Conservation (phyloP, 1,139 yeast genomes). For the Suhomyces ambrosiae region DNA sequence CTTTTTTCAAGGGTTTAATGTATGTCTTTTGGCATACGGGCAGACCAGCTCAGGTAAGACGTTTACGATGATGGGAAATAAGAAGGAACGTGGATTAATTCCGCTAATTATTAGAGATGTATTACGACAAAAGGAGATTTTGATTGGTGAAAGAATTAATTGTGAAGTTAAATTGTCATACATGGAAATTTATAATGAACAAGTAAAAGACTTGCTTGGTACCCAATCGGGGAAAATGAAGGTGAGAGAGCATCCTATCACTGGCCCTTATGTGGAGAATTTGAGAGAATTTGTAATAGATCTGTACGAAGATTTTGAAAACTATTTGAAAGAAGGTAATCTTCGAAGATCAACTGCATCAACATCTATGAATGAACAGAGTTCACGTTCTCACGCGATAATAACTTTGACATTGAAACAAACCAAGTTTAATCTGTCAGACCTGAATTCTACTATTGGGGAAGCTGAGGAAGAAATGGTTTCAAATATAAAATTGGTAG, state of each 20-base stretch:
- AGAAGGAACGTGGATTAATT: slow-evolving; percentile 56
- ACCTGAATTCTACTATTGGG: slow-evolving; percentile 33
- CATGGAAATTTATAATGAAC: slow-evolving; percentile 74
- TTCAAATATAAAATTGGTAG: slow-evolving; percentile 70
- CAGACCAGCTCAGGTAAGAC: slow-evolving; percentile 79
- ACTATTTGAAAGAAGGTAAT: slow-evolving; percentile 50
- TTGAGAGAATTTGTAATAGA: slow-evolving; percentile 52
- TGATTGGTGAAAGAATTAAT: slow-evolving; percentile 44
- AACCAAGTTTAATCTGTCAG: slow-evolving; percentile 37
- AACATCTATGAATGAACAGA: slow-evolving; percentile 67
- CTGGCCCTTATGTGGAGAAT: slow-evolving; percentile 73
- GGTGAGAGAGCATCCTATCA: slow-evolving; percentile 61
- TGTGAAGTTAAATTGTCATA: slow-evolving; percentile 62
- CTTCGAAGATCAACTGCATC: slow-evolving; percentile 62
- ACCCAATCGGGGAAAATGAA: slow-evolving; percentile 35
- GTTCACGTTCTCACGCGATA: slow-evolving; percentile 80
- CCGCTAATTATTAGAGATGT: slow-evolving; percentile 60
- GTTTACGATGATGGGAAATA: slow-evolving; percentile 69
- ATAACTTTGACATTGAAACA: slow-evolving; percentile 64
- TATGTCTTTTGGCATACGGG: slow-evolving; percentile 77
- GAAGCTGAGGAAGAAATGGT: slow-evolving; percentile 55
- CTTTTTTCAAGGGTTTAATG: slow-evolving; percentile 68
- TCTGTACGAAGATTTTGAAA: slow-evolving; percentile 45
- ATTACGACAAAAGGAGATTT: slow-evolving; percentile 44
- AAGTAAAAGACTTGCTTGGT: slow-evolving; percentile 58